These are phyloP conservation scores for Skeletonema menzelii DNA, from an alignment of 108 stramenopile species.

Conservation along the genomic window DNA sequence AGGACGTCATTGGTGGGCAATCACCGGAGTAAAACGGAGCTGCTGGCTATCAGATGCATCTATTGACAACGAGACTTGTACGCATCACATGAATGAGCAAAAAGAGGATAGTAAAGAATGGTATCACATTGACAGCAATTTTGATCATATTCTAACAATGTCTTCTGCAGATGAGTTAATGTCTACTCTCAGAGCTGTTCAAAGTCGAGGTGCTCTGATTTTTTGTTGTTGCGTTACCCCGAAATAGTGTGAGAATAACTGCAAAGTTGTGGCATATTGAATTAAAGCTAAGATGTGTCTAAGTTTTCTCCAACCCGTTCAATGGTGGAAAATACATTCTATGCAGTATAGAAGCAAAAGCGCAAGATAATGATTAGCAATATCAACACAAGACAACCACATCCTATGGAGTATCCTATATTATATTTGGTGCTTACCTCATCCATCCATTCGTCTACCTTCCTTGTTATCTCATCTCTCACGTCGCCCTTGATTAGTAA, in stretches of 20 bases:
- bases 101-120: neutral
- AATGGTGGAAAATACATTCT: conserved; percentile 47
- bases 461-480: conserved; percentile 66
- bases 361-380: neutral
- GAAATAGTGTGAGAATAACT: neutral
- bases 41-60: neutral
- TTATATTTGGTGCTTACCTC: conserved; percentile 32
- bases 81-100: conserved; percentile 1
- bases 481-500: conserved; percentile 68
- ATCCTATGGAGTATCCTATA: no score
- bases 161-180: conserved; percentile 16
- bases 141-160: neutral
- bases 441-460: conserved; percentile 84
- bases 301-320: conserved; percentile 50
- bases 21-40: conserved; percentile 34
- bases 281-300: conserved; percentile 33
- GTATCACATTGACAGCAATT: conserved; percentile 36
- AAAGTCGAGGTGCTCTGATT: conserved; percentile 27
- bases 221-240: neutral
- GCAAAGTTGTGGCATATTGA: neutral
- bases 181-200: conserved; percentile 7
- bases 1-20: conserved; percentile 50
- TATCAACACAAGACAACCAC: neutral
- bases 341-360: neutral
- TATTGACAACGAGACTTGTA: neutral